Evolutionary conservation across 164 flowering plant species (phyloP), one percentile per base, ranked within the genome.

Genomic region (Berberis thunbergii): DNA sequence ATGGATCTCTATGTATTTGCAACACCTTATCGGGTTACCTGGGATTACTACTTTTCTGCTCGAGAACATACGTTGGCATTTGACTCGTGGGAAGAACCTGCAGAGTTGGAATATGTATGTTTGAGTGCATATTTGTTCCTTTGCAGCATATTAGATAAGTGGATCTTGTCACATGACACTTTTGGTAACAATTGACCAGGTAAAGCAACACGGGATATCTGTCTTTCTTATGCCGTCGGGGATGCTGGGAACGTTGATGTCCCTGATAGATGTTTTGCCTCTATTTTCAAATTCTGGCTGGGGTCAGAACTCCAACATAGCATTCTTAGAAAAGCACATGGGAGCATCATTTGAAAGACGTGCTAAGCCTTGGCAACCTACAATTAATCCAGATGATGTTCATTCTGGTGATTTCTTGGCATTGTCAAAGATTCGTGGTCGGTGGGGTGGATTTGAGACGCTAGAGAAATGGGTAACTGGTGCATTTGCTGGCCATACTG

Each of bases 371-470:
- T 88, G 95, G 97, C 65, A 52, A 43, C 70, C 85, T 44, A 82
- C 74, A 10, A 85, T 89, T 49, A 80, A 84, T 71, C 87, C 91
- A 1, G 84, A 83, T 13, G 96, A 95, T 77, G 93, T 95, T 72
- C 95, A 95, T 73, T 83, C 99, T 67, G 99, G 99, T 58, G 99
- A 95, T 69, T 91, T 95, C 66, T 77, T 95, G 66, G 99, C 98
- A 3, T 76, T 92, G 43, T 91, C 98, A 44, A 95, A 91, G 77
- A 91, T 95, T 68, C 97, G 98, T 68, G 99, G 99, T 42, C 84
- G 97, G 53, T 92, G 99, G 99, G 99, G 99, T 70, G 99, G 96
- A 44, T 91, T 95, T 82, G 99, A 95, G 78, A 88, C 99, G 45
- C 78, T 95, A 59, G 99, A 95, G 73, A 95, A 95, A 75, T 95